Conservation (phyloP, 345 rosid species). For the Dipteronia sinensis region DNA sequence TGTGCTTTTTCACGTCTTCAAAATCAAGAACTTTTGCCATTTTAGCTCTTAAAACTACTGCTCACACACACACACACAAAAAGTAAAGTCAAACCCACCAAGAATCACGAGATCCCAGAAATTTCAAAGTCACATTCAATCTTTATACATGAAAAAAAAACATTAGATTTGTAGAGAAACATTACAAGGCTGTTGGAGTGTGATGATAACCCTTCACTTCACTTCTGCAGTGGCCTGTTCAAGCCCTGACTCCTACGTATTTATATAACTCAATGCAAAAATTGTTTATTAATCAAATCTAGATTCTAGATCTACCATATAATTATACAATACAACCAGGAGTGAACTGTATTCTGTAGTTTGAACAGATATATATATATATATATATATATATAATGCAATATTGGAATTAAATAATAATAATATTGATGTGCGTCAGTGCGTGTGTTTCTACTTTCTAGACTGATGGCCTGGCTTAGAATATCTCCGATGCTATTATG, state of each 20-base stretch:
- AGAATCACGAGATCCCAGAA: neutral
- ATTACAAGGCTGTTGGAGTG: neutral
- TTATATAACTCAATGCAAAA: neutral
- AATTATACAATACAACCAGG: too few relatives aligned
- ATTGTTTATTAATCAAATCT: neutral
- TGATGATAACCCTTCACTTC: neutral
- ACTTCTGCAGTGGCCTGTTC: neutral
- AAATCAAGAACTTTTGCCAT: constrained; percentile 37
- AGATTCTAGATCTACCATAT: too few relatives aligned
- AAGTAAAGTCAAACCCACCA: neutral
- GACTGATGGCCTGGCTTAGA: too few relatives aligned
- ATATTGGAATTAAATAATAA: too few relatives aligned
- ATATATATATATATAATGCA: too few relatives aligned
- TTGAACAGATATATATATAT: too few relatives aligned
- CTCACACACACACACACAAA: neutral
- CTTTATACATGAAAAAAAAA: too few relatives aligned
- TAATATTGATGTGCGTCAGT: too few relatives aligned
- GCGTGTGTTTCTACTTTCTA: too few relatives aligned
- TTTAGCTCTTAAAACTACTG: constrained; percentile 32
- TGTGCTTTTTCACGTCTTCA: constrained; percentile 58
- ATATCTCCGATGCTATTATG: too few relatives aligned
- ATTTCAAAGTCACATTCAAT: neutral
- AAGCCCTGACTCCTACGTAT: neutral
- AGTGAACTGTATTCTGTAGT: too few relatives aligned
- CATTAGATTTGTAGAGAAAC: neutral